Conservation (phyloP, 371 early-diverging fungal genomes). For the Syncephalastrum racemosum region DNA sequence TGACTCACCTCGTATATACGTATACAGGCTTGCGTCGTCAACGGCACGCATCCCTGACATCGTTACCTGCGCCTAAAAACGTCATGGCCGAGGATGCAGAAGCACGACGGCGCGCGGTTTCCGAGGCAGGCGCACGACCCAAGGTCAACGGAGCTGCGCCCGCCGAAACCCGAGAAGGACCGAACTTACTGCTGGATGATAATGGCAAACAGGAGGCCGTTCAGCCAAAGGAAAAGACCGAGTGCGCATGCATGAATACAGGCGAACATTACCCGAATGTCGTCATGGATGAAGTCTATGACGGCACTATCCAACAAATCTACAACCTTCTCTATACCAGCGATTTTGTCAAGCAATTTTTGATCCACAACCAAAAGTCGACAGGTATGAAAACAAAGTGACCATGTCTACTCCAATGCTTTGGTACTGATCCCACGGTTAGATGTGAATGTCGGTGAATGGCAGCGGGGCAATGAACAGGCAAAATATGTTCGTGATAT, state of each 20-base stretch:
- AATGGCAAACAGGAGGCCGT: background rate
- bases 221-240: constrained; percentile 32
- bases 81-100: constrained; percentile 12
- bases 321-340: constrained; percentile 50
- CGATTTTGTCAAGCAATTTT: constrained; percentile 37
- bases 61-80: constrained; percentile 18
- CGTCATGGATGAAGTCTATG: constrained; percentile 50
- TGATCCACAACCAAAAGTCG: constrained; percentile 42
- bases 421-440: background rate
- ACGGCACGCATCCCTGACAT: constrained; percentile 21
- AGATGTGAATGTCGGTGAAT: constrained; percentile 44
- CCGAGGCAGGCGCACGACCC: constrained; percentile 32
- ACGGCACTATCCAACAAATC: constrained; percentile 47
- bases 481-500: constrained; percentile 29
- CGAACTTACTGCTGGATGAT: background rate
- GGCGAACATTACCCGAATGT: constrained; percentile 49
- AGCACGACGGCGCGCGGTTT: constrained; percentile 24
- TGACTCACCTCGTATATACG: background rate
- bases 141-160: constrained; percentile 10
- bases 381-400: constrained; percentile 27
- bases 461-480: constrained; percentile 32
- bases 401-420: constrained; percentile 3
- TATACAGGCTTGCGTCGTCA: background rate
- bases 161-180: background rate
- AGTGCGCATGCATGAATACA: constrained; percentile 50